Conservation (phyloP, 2,329 filamentous ascomycete species). For the Curvularia hawaiiensis region DNA sequence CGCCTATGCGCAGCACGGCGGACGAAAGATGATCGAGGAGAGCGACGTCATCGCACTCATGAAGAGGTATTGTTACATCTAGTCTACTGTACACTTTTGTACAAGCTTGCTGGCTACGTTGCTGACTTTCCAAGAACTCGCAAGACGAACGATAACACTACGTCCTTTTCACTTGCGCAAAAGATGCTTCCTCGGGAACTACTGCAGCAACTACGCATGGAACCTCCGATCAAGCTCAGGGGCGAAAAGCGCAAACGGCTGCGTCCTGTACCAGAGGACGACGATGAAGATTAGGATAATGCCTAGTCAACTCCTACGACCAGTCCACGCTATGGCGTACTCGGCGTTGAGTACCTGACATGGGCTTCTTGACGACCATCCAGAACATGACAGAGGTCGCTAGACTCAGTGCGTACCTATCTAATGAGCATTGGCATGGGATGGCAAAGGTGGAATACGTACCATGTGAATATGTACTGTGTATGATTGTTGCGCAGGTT, state of each 20-base stretch:
- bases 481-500: conserved; percentile 95
- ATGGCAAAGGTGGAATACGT: conserved; percentile 43
- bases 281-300: conserved; percentile 49
- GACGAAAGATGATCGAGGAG: conserved; percentile 84
- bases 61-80: conserved; percentile 68
- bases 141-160: conserved; percentile 71
- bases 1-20: conserved; percentile 80
- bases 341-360: conserved; percentile 72
- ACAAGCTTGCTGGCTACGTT: conserved; percentile 12
- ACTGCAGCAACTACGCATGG: conserved; percentile 79
- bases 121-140: conserved; percentile 50
- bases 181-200: conserved; percentile 81
- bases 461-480: conserved; percentile 99
- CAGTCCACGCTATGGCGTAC: conserved; percentile 78
- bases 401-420: conserved; percentile 81
- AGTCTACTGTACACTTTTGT: conserved; percentile 25
- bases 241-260: conserved; percentile 49
- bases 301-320: conserved; percentile 56
- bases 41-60: conserved; percentile 82
- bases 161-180: conserved; percentile 83
- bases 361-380: conserved; percentile 90
- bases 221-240: conserved; percentile 53
- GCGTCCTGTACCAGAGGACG: conserved; percentile 52
- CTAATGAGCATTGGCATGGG: conserved; percentile 13
- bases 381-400: conserved; percentile 95